These are phyloP conservation scores for Psilocybe azurescens DNA, from an alignment of 768 basidiomycete genomes.

Conservation along the genomic window DNA sequence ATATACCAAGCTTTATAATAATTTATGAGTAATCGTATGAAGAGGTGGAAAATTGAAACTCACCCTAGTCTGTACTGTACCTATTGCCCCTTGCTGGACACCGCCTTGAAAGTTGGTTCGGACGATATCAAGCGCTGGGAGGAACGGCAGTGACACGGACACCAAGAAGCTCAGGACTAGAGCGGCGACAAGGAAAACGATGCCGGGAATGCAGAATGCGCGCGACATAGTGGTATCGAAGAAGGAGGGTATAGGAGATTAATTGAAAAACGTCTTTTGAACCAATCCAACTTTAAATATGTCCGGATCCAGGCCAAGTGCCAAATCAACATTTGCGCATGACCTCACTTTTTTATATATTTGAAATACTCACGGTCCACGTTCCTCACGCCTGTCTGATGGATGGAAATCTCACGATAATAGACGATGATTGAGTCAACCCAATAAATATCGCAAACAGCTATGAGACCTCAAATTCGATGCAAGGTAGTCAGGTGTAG, in stretches of 20 bases:
- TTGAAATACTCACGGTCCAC: neutral
- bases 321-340: neutral
- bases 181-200: constrained; percentile 59
- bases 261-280: neutral
- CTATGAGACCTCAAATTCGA: too few relatives aligned
- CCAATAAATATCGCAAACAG: too few relatives aligned
- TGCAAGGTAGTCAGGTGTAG: too few relatives aligned
- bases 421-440: too few relatives aligned
- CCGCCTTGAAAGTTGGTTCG: constrained; percentile 54
- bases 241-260: neutral
- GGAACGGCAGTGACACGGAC: constrained; percentile 73
- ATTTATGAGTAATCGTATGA: neutral
- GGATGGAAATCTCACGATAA: neutral
- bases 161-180: constrained; percentile 69
- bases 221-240: constrained; percentile 37
- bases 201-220: constrained; percentile 64
- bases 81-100: constrained; percentile 23
- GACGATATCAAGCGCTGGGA: constrained; percentile 69
- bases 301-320: neutral
- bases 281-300: neutral
- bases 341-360: neutral
- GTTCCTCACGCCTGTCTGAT: neutral
- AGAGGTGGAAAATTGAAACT: constrained; percentile 32
- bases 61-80: constrained; percentile 58
- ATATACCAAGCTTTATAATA: constrained; percentile 65